phyloP scores from a whole-genome alignment of 805 yeast species.

The Tetrapisispora pingtungensis region DNA sequence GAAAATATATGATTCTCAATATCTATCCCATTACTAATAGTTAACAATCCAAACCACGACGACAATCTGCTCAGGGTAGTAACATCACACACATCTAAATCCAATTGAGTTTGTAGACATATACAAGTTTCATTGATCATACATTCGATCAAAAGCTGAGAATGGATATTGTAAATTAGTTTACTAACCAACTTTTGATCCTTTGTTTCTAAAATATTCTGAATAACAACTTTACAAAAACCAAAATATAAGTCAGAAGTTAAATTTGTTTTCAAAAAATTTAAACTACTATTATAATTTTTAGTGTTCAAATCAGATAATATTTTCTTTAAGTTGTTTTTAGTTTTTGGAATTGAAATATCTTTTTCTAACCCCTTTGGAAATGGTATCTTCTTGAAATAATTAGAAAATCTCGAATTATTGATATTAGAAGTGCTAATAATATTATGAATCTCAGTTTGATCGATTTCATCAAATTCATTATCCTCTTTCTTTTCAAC shows the following conservation, averaged over 20 bases:
- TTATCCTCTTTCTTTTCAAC: too few species aligned
- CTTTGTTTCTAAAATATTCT: constrained; percentile 33
- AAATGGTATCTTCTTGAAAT: constrained; percentile 22
- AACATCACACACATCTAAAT: constrained; percentile 52
- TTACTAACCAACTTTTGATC: constrained; percentile 70
- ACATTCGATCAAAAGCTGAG: constrained; percentile 48
- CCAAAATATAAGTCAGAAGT: constrained; percentile 36
- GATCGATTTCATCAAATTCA: too few species aligned
- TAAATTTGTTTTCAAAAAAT: constrained; percentile 39
- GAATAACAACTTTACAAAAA: neutral
- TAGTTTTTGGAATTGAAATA: constrained; percentile 10
- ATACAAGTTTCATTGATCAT: constrained; percentile 54
- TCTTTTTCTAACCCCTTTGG: constrained; percentile 10
- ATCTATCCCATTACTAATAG: constrained; percentile 68
- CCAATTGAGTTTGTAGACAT: constrained; percentile 50
- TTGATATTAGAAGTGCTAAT: too few species aligned
- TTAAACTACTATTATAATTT: constrained; percentile 19
- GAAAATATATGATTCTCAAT: constrained; percentile 64
- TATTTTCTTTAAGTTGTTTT: constrained; percentile 16
- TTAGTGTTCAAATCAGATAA: constrained; percentile 11
- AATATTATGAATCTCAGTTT: too few species aligned
- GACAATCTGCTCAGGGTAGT: constrained; percentile 73
- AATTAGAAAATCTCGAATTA: constrained; percentile 44
- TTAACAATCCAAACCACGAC: constrained; percentile 78
- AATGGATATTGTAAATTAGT: constrained; percentile 53